Evolutionary conservation across 2,329 filamentous ascomycete species (phyloP).

Genomic region (Claviceps citrina): DNA sequence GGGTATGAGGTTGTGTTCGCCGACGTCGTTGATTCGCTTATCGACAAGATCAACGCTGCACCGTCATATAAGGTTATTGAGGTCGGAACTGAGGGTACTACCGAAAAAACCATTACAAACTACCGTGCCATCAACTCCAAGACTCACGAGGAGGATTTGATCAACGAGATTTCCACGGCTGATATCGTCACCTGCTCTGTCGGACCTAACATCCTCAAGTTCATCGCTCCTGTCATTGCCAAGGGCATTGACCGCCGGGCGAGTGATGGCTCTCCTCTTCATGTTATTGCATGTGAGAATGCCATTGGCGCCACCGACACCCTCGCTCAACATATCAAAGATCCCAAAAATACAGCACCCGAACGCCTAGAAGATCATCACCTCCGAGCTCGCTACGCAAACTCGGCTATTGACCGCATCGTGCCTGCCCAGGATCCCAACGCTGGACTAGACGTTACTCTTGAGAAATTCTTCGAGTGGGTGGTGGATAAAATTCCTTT

Average conservation of each 20-base stretch:
- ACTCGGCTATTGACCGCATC: slow-evolving; percentile 96
- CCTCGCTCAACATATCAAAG: slow-evolving; percentile 66
- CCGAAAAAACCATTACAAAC: slow-evolving; percentile 73
- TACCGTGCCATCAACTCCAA: slow-evolving; percentile 96
- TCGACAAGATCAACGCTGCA: slow-evolving; percentile 60
- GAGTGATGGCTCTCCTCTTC: slow-evolving; percentile 48
- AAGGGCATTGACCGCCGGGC: slow-evolving; percentile 75
- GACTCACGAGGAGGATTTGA: slow-evolving; percentile 62
- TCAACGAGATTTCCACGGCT: slow-evolving; percentile 73
- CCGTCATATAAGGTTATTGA: slow-evolving; percentile 83
- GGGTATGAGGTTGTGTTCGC: slow-evolving; percentile 94
- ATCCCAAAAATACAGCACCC: slow-evolving; percentile 53
- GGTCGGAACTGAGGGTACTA: slow-evolving; percentile 71
- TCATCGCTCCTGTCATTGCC: slow-evolving; percentile 89
- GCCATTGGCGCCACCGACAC: slow-evolving; percentile 88
- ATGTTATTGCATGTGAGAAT: slow-evolving; percentile 97
- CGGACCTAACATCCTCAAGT: slow-evolving; percentile 88
- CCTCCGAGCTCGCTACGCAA: slow-evolving; percentile 75
- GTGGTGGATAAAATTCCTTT: slow-evolving; percentile 85
- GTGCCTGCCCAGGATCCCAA: slow-evolving; percentile 76
- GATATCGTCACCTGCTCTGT: slow-evolving; percentile 94
- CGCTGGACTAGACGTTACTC: slow-evolving; percentile 75
- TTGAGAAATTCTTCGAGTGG: slow-evolving; percentile 99
- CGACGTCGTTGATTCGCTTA: slow-evolving; percentile 76
- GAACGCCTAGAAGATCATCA: slow-evolving; percentile 53